Conservation (phyloP, 2,329 filamentous ascomycete species). For the Fusarium guadeloupense region DNA sequence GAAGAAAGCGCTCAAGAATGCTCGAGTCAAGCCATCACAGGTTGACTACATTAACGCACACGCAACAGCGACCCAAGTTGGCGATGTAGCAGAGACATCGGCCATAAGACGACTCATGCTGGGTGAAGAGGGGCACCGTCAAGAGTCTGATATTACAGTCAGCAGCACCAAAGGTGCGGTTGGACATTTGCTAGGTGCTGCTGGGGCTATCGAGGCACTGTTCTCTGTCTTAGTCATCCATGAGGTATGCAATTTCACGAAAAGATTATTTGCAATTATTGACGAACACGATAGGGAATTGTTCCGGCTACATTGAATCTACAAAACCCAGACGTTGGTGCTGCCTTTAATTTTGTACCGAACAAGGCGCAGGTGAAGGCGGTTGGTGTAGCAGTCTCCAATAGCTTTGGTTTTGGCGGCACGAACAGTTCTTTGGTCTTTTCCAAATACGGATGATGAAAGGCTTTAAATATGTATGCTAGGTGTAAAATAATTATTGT, state of each 20-base stretch:
- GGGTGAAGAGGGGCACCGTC: constrained; percentile 71
- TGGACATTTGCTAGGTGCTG: constrained; percentile 90
- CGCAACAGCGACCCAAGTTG: constrained; percentile 86
- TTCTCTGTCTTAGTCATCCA: constrained; percentile 83
- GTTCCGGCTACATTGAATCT: constrained; percentile 91
- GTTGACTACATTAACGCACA: constrained; percentile 97
- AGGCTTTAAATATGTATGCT: background rate
- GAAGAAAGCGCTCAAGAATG: constrained; percentile 81
- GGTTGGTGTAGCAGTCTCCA: constrained; percentile 82
- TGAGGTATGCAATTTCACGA: constrained; percentile 66
- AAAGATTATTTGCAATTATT: background rate
- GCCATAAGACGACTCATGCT: constrained; percentile 83
- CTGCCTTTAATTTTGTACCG: constrained; percentile 87
- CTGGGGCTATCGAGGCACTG: constrained; percentile 88
- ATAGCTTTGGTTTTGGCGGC: constrained; percentile 97
- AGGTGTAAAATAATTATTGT: constrained; percentile 8
- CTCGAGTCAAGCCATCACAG: constrained; percentile 70
- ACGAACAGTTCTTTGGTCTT: constrained; percentile 94
- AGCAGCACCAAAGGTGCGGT: constrained; percentile 95
- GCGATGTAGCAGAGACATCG: constrained; percentile 86
- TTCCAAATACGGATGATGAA: constrained; percentile 46
- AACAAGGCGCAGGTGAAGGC: constrained; percentile 72
- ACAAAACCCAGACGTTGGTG: constrained; percentile 69
- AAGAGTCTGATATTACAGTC: constrained; percentile 75
- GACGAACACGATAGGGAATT: constrained; percentile 65